These are phyloP conservation scores for Fomitopsis serialis DNA, from an alignment of 768 basidiomycete genomes.

Conservation along the genomic window DNA sequence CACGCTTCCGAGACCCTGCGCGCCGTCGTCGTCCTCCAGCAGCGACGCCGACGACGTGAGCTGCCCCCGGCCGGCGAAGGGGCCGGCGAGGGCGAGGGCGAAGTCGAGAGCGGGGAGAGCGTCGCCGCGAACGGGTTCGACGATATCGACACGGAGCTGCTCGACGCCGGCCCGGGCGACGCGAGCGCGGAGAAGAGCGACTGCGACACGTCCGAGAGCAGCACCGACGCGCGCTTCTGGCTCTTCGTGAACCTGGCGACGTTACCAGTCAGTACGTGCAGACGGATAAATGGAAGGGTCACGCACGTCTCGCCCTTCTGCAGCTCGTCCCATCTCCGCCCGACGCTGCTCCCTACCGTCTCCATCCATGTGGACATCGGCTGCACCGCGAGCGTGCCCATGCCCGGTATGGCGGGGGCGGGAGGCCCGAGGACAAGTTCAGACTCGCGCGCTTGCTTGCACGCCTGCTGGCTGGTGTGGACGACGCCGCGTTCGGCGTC, in stretches of 20 bases:
- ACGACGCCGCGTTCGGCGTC: slow-evolving; percentile 18
- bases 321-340: slow-evolving; percentile 56
- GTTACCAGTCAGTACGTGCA: neutral
- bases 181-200: slow-evolving; percentile 44
- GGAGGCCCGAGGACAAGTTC: slow-evolving; percentile 15
- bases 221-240: slow-evolving; percentile 63
- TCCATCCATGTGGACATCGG: slow-evolving; percentile 28
- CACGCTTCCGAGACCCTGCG: slow-evolving; percentile 24
- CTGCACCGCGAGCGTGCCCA: slow-evolving; percentile 25
- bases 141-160: slow-evolving; percentile 13
- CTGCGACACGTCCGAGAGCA: slow-evolving; percentile 61
- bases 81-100: slow-evolving; percentile 9
- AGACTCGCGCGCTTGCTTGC: slow-evolving; percentile 11
- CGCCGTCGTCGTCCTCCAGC: slow-evolving; percentile 35
- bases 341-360: slow-evolving; percentile 44
- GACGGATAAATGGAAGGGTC: neutral
- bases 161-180: slow-evolving; percentile 25
- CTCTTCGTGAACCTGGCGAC: slow-evolving; percentile 52
- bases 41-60: slow-evolving; percentile 30
- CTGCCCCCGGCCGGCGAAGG: slow-evolving; percentile 10
- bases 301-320: slow-evolving; percentile 52
- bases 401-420: slow-evolving; percentile 36
- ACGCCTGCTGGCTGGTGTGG: slow-evolving; percentile 2
- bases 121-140: slow-evolving; percentile 13
- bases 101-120: slow-evolving; percentile 11